These are phyloP conservation scores for Straminergon stramineum DNA, from an alignment of 225 moss, liverwort and hornwort species.

Conservation along the genomic window DNA sequence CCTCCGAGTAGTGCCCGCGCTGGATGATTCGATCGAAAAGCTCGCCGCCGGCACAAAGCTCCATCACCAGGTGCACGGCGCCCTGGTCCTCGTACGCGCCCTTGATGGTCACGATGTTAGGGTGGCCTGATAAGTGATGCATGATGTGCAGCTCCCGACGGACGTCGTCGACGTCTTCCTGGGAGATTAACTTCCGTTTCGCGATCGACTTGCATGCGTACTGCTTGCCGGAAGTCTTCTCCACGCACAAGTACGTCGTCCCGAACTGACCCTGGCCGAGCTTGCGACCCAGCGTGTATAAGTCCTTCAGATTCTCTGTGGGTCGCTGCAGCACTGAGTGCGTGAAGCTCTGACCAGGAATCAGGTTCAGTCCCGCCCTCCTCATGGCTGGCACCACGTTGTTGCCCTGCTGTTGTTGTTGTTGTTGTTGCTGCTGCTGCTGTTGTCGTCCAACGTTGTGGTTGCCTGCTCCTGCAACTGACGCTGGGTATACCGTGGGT, in stretches of 20 bases:
- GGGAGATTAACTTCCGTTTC: slow-evolving; percentile 48
- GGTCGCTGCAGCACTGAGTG: slow-evolving; percentile 48
- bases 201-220: slow-evolving; percentile 50
- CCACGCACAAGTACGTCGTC: slow-evolving; percentile 38
- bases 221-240: slow-evolving; percentile 35
- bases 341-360: slow-evolving; percentile 46
- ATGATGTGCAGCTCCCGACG: slow-evolving; percentile 51
- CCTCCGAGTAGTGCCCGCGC: slow-evolving; percentile 49
- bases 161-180: slow-evolving; percentile 49
- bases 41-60: slow-evolving; percentile 48
- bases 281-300: slow-evolving; percentile 34
- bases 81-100: slow-evolving; percentile 38
- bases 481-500: neutral
- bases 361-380: slow-evolving; percentile 17
- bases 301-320: slow-evolving; percentile 35
- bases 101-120: slow-evolving; percentile 50
- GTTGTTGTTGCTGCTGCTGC: neutral
- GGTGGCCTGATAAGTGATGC: slow-evolving; percentile 52
- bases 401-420: neutral
- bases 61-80: slow-evolving; percentile 49
- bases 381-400: slow-evolving; percentile 34
- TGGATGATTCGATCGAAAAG: slow-evolving; percentile 45
- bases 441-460: neutral
- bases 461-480: neutral
- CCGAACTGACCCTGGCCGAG: slow-evolving; percentile 50